Base-by-base conservation (phyloP, 1,284 basidiomycete genomes). In the Pseudozyma sp. region DNA sequence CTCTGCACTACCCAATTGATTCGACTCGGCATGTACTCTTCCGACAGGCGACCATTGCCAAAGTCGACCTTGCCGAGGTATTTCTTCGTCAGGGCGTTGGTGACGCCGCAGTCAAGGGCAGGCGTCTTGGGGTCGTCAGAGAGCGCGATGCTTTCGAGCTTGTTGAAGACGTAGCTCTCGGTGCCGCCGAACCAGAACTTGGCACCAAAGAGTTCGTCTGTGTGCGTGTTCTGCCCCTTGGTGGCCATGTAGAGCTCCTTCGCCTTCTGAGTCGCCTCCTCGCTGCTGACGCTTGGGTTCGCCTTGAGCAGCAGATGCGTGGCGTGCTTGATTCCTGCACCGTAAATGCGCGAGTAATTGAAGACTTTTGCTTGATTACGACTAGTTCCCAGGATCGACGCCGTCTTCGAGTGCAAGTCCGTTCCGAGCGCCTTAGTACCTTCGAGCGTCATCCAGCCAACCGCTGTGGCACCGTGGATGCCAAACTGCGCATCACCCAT, bases 1-100 rank as follows among this genome's bases (percentile, higher is more conserved):
- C 94, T 97, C 84, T 99, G 97, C 7, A 99, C 97, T 51, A 97
- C 97, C 97, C 97, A 99, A 84, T 99, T 99, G 86, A 99, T 96
- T 30, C 96, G 90, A 13, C 94, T 96, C 0, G 97, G 92, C 89
- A 99, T 92, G 85, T 93, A 99, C 77, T 96, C 93, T 1, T 90
- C 87, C 17, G 92, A 92, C 65, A 92, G 91, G 16, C 81, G 77
- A 1, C 83, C 85, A 39, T 86, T 85, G 43, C 89, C 58, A 34
- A 73, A 74, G 40, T 72, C 66, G 16, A 56, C 68, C 24, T 78
- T 77, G 2, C 92, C 91, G 1, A 99, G 89, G 84, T 93, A 92
- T 69, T 92, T 90, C 85, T 93, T 96, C 16, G 92, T 92, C 19
- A 99, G 87, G 0, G 95, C 96, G 54, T 92, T 89, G 0, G 96